Evolutionary conservation across 768 basidiomycete genomes (phyloP), one percentile per base, ranked within the genome.

Genomic region (Trametes villosa): DNA sequence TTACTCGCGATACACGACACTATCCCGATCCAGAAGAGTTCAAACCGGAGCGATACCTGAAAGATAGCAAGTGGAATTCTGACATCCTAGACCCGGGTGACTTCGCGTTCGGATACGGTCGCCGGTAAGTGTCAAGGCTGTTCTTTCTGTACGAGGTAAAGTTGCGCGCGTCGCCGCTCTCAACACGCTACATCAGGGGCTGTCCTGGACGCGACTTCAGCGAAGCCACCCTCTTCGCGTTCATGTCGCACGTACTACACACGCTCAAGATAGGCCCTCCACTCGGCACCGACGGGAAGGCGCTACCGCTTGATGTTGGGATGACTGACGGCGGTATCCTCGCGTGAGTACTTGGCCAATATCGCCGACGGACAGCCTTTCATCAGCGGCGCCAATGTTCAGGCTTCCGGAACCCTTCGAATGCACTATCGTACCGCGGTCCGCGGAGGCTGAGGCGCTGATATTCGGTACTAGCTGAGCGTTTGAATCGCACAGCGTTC

Each of bases 81-180:
- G 31, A 33, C 46, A 30, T 60, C 11, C 52, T 31, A 8, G 53
- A 60, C 40, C 58, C 51, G 4, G 22, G 33, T 17, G 58, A 47
- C 34, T 48, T 60, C 26, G 57, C 30, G 1, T 66, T 67, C 29
- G 67, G 64, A 2, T 66, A 64, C 49, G 62, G 66, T 1, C 53
- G 66, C 9, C 49, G 71, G 50, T 45, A 27, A 41, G 42, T 13
- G 6, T 36, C 3, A 20, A 33, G 11, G 6, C 5, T 13, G 33
- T 12, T 15, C 22, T 13, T 20, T 5, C 11, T 24, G 17, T 20
- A 13, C 26, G 45, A 4, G 27, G 20, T 9, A n/a, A 44, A 4
- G 22, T n/a, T 45, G 13, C 20, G 20, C n/a, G 20, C 36, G 20
- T 22, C 22, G n/a, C n/a, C 40, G 9, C 40, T 13, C 40, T n/a